Percentiles rank a stretch among this genome's conserved stretches.
phyloP scores from a whole-genome alignment of 176 grass and related monocot genomes.

The Thalia dealbata region DNA sequence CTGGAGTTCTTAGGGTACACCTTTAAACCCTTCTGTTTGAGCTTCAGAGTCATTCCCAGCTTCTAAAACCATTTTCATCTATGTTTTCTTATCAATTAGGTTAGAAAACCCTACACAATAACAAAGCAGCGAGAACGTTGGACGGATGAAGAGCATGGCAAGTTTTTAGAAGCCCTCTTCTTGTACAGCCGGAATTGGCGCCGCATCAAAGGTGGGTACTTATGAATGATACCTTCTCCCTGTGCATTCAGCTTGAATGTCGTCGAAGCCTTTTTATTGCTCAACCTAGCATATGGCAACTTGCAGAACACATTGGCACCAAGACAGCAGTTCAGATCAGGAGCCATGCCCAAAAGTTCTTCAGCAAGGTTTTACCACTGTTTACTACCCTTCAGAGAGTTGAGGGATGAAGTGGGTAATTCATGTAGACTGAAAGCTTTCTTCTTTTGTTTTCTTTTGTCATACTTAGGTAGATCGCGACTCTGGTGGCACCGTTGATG shows the following conservation, averaged over 20 bases:
- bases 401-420: neutral
- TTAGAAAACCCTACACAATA: slow-evolving; percentile 78
- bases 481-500: slow-evolving; percentile 27
- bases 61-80: neutral
- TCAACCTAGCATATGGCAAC: neutral
- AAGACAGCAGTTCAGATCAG: slow-evolving; percentile 94
- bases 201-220: slow-evolving; percentile 59
- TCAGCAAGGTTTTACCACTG: slow-evolving; percentile 52
- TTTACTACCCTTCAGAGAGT: neutral
- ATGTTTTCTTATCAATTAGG: slow-evolving; percentile 17
- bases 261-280: slow-evolving; percentile 18
- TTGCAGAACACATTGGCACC: slow-evolving; percentile 81
- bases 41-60: neutral
- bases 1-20: slow-evolving; percentile 50
- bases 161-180: slow-evolving; percentile 73
- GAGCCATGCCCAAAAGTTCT: slow-evolving; percentile 97
- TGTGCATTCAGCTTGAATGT: neutral
- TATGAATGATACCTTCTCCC: neutral
- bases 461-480: slow-evolving; percentile 42
- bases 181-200: slow-evolving; percentile 82
- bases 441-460: neutral
- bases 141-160: slow-evolving; percentile 75
- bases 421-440: slow-evolving; percentile 36
- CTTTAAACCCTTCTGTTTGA: neutral
- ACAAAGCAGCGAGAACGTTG: slow-evolving; percentile 89